Base-by-base conservation (phyloP, 2,329 filamentous ascomycete genomes). In the Spiromastix sp. region DNA sequence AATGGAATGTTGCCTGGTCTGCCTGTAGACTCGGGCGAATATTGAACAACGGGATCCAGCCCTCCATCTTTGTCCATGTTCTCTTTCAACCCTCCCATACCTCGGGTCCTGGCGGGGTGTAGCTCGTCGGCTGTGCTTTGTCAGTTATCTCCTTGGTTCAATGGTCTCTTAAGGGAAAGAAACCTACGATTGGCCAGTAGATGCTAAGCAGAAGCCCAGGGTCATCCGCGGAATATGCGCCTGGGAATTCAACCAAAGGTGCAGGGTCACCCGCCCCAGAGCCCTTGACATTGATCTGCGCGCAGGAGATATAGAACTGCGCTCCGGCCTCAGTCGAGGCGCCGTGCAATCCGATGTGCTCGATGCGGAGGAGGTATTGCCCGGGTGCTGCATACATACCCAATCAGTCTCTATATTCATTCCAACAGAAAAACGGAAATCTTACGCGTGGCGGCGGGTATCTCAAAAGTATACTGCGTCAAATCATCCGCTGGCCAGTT, bases 371-470 rank as follows among this genome's bases (percentile, higher is more conserved):
- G 8, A 34, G 32, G 13, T 34, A 34, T 7, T 34, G 18, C n/a
- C 32, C 32, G 10, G 32, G 32, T 13, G 32, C 30, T 32, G 15
- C 30, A 4, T 15, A n/a, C 12, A n/a, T n/a, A n/a, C n/a, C n/a
- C n/a, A n/a, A n/a, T n/a, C n/a, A n/a, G n/a, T n/a, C n/a, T n/a
- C n/a, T n/a, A n/a, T n/a, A n/a, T n/a, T n/a, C n/a, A n/a, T n/a
- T n/a, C n/a, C n/a, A n/a, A n/a, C n/a, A n/a, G n/a, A n/a, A n/a
- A n/a, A n/a, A n/a, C n/a, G 18, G 5, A 4, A 32, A 15, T 2
- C 30, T 15, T 32, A 32, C 30, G 51, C 12, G 67, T 58, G 38
- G 60, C 66, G 22, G 45, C 42, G 7, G 65, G 64, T 32, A 69
- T 59, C 22, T 48, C 56, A 13, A 66, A 57, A 10, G 36, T 26